Conservation (phyloP, 2,329 filamentous ascomycete genomes). For the Diplodia scrobiculata region DNA sequence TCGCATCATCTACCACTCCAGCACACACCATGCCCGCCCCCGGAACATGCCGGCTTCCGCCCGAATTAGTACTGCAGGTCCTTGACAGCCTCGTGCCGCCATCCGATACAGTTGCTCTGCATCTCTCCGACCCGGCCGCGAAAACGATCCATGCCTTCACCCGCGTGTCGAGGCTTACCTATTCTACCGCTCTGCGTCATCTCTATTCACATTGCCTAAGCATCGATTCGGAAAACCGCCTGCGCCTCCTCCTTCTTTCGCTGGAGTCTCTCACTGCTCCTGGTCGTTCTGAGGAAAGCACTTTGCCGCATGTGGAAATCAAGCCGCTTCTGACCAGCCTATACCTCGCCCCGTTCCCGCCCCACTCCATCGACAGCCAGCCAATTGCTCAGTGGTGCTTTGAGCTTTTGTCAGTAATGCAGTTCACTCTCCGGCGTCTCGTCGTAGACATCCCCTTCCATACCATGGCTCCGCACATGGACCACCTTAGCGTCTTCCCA, state of each 20-base stretch:
- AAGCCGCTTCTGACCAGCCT: conserved; percentile 42
- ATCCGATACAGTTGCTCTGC: conserved; percentile 36
- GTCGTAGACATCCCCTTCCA: conserved; percentile 55
- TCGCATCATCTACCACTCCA: background rate
- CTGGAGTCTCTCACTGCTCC: conserved; percentile 32
- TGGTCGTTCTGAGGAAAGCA: conserved; percentile 28
- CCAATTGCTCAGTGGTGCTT: conserved; percentile 48
- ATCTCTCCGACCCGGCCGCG: conserved; percentile 47
- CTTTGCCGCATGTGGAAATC: conserved; percentile 20
- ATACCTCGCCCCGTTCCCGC: conserved; percentile 39
- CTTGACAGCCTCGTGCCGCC: conserved; percentile 35
- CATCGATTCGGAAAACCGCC: conserved; percentile 43
- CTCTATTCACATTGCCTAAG: conserved; percentile 53
- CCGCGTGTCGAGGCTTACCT: conserved; percentile 49
- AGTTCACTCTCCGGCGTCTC: conserved; percentile 49
- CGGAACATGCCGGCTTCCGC: conserved; percentile 31
- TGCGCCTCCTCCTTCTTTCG: conserved; percentile 37
- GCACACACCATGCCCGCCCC: background rate
- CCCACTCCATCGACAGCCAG: conserved; percentile 48
- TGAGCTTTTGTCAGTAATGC: conserved; percentile 50
- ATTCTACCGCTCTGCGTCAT: conserved; percentile 47
- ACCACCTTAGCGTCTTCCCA: conserved; percentile 44
- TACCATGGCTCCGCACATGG: conserved; percentile 49
- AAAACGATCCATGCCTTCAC: conserved; percentile 52
- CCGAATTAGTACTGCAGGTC: conserved; percentile 39